Evolutionary conservation across 805 yeast genomes (phyloP).

Genomic region (Wickerhamomyces sydowiorum): DNA sequence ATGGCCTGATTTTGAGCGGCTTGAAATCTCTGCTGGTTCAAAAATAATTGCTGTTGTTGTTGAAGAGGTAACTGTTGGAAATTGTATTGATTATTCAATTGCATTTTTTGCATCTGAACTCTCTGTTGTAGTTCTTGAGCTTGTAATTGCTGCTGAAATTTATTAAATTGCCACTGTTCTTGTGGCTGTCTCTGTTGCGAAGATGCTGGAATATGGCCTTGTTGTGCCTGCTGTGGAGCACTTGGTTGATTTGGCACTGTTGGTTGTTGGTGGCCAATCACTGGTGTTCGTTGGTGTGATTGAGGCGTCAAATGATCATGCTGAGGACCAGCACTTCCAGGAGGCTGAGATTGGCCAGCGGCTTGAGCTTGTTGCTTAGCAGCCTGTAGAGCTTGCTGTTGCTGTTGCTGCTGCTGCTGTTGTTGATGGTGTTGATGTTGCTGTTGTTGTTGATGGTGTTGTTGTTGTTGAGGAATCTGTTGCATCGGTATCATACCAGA

Average conservation of each 20-base stretch:
- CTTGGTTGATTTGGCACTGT: background rate
- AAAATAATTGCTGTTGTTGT: conserved; percentile 6
- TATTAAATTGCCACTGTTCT: conserved; percentile 15
- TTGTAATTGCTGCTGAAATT: conserved; percentile 16
- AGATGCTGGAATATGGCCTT: conserved; percentile 2
- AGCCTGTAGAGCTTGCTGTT: too few relatives aligned
- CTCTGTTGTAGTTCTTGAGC: conserved; percentile 18
- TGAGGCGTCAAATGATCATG: background rate
- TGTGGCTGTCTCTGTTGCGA: conserved; percentile 3
- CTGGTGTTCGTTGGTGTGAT: background rate
- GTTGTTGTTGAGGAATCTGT: conserved; percentile 4
- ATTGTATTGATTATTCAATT: conserved; percentile 12
- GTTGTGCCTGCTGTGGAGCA: background rate
- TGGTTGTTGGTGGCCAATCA: background rate
- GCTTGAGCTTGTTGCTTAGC: background rate
- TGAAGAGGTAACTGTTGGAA: conserved; percentile 9
- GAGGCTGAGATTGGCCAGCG: background rate
- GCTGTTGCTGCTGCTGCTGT: too few relatives aligned
- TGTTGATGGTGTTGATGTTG: too few relatives aligned
- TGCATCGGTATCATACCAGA: conserved; percentile 1
- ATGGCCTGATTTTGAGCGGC: background rate
- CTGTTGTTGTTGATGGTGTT: conserved; percentile 2
- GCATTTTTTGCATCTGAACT: conserved; percentile 19
- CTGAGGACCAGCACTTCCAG: background rate
- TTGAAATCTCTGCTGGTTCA: conserved; percentile 7